A percentile compares a stretch with the other conserved stretches of the same genome.
Conservation (phyloP, 306 rosid species). For the Quercus cerris region DNA sequence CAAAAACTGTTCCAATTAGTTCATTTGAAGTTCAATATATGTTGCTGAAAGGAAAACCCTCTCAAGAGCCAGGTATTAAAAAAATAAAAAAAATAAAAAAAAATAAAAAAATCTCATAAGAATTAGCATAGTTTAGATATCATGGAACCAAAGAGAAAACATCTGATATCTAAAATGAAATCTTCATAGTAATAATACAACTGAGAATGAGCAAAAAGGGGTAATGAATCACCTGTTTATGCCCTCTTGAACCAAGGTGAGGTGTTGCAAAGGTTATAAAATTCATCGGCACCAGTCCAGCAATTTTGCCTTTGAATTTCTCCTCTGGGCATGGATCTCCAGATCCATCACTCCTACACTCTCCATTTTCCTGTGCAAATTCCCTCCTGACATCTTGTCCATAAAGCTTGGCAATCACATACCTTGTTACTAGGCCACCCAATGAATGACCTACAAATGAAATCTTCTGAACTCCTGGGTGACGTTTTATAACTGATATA, state of each 20-base stretch:
- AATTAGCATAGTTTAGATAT: background rate
- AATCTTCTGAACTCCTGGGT: constrained; percentile 60
- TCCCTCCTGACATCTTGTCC: constrained; percentile 38
- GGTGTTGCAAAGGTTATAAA: constrained; percentile 85
- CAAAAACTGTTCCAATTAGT: background rate
- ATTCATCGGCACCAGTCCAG: constrained; percentile 80
- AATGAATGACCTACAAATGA: constrained; percentile 77
- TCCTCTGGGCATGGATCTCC: constrained; percentile 38
- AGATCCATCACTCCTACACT: constrained; percentile 28
- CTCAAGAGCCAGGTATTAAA: no score
- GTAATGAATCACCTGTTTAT: constrained; percentile 56
- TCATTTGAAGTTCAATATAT: background rate
- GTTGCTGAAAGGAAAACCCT: background rate
- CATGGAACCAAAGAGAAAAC: background rate
- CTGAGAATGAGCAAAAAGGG: background rate
- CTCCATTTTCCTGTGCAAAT: constrained; percentile 39
- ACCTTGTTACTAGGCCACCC: constrained; percentile 81
- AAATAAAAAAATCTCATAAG: background rate
- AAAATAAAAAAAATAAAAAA: no score
- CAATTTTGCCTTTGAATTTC: constrained; percentile 47
- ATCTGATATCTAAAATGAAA: background rate
- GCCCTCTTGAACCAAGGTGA: constrained; percentile 90
- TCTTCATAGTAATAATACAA: background rate
- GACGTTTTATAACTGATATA: constrained; percentile 51
- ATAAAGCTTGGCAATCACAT: constrained; percentile 76